phyloP scores from a whole-genome alignment of 768 basidiomycete genomes.

The Thelephora ganbajun region DNA sequence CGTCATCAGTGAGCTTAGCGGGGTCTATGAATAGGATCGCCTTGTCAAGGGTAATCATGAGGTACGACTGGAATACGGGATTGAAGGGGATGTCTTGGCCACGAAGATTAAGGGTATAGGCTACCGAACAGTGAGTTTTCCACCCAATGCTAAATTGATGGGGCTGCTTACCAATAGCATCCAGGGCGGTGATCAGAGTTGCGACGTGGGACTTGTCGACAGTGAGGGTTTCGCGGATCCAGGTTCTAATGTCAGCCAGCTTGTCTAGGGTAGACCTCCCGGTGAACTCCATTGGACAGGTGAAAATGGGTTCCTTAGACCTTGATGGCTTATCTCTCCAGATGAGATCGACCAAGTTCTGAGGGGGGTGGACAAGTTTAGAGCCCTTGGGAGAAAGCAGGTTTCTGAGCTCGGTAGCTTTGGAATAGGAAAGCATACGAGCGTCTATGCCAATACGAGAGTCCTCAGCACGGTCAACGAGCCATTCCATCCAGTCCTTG shows the following conservation, averaged over 20 bases:
- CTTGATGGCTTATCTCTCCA: constrained; percentile 71
- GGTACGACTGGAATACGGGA: constrained; percentile 82
- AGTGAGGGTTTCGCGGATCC: constrained; percentile 51
- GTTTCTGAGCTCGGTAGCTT: constrained; percentile 43
- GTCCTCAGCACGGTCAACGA: constrained; percentile 27
- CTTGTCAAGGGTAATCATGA: constrained; percentile 53
- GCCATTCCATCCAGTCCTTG: constrained; percentile 70
- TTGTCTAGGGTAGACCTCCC: constrained; percentile 58
- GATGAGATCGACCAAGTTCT: constrained; percentile 71
- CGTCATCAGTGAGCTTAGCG: constrained; percentile 45
- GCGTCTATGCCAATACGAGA: constrained; percentile 72
- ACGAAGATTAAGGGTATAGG: constrained; percentile 80
- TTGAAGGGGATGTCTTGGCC: constrained; percentile 86
- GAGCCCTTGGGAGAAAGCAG: constrained; percentile 40
- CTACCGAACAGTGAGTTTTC: constrained; percentile 22
- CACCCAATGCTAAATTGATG: background rate
- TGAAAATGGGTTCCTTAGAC: constrained; percentile 46
- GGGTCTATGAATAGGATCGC: constrained; percentile 67
- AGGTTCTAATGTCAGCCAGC: constrained; percentile 52
- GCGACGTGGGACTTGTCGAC: constrained; percentile 50
- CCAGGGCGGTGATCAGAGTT: constrained; percentile 53
- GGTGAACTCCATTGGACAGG: constrained; percentile 61
- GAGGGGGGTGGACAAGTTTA: constrained; percentile 65
- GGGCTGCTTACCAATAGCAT: constrained; percentile 48
- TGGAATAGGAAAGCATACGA: constrained; percentile 66